phyloP scores from a whole-genome alignment of 202 grass and related monocot genomes.

The Zizania palustris region DNA sequence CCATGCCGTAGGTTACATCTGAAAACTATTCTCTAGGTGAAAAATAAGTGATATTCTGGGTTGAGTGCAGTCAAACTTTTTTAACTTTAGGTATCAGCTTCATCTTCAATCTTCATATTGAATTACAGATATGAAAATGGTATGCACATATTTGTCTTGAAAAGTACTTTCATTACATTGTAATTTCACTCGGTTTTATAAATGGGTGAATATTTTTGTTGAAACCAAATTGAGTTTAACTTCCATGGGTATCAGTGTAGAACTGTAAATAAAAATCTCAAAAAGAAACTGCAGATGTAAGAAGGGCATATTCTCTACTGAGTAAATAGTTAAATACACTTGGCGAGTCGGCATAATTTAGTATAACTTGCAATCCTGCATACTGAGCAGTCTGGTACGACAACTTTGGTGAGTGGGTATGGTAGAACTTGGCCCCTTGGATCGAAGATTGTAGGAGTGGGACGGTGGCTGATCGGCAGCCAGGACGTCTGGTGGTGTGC shows the following conservation, averaged over 20 bases:
- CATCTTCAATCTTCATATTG: neutral
- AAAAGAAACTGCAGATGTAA: neutral
- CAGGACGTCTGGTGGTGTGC: too few species aligned
- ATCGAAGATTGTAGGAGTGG: too few species aligned
- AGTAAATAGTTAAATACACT: neutral
- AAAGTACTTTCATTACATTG: neutral
- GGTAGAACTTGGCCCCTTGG: too few species aligned
- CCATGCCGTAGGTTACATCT: neutral
- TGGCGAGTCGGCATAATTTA: neutral
- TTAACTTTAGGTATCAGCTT: neutral
- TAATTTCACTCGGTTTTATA: slow-evolving; percentile 3
- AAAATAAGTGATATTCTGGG: too few species aligned
- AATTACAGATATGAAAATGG: neutral
- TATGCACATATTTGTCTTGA: neutral
- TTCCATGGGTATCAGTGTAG: neutral
- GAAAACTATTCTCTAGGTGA: neutral
- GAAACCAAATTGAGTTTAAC: slow-evolving; percentile 1
- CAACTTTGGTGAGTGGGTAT: neutral
- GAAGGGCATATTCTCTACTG: neutral
- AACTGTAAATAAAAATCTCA: neutral
- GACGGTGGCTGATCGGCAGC: too few species aligned
- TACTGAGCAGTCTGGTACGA: neutral
- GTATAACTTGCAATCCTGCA: neutral
- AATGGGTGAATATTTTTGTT: neutral
- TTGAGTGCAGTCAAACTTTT: neutral